Percentiles rank a stretch among this genome's conserved stretches.
Conservation (phyloP, 75 land plant species). For the Azolla pinnata region DNA sequence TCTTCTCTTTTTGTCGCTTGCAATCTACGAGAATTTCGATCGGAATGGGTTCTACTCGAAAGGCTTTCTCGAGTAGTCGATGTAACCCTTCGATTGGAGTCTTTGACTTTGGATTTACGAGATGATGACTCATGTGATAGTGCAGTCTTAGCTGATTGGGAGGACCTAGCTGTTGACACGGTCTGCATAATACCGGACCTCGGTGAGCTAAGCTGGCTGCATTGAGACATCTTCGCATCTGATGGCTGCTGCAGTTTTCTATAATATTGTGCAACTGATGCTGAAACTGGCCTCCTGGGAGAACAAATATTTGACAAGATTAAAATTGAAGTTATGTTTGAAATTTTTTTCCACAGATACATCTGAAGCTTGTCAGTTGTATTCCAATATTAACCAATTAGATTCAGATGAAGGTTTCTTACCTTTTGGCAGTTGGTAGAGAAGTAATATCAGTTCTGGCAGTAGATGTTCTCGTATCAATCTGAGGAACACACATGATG, state of each 20-base stretch:
- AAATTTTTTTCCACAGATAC: too few species aligned
- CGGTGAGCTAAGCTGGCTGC: neutral
- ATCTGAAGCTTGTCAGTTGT: too few species aligned
- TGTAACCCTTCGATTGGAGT: neutral
- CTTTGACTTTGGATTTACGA: neutral
- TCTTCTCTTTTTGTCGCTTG: neutral
- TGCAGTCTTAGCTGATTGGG: neutral
- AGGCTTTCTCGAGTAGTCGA: conserved; percentile 8
- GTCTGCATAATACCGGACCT: neutral
- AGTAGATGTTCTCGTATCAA: neutral
- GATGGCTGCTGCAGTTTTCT: too few species aligned
- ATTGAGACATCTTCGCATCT: neutral
- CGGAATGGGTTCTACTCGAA: neutral
- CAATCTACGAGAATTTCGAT: neutral
- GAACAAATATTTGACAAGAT: too few species aligned
- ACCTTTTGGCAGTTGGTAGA: neutral
- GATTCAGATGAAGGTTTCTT: too few species aligned
- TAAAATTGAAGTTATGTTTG: too few species aligned
- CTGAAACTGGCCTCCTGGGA: neutral
- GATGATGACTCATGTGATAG: neutral
- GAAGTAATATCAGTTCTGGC: neutral
- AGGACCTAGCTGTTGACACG: neutral
- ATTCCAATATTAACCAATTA: too few species aligned
- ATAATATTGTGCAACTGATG: too few species aligned
- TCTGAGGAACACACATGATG: neutral